Evolutionary conservation across 495 filamentous ascomycete genomes (phyloP).

Genomic region (Eremomyces bilateralis): DNA sequence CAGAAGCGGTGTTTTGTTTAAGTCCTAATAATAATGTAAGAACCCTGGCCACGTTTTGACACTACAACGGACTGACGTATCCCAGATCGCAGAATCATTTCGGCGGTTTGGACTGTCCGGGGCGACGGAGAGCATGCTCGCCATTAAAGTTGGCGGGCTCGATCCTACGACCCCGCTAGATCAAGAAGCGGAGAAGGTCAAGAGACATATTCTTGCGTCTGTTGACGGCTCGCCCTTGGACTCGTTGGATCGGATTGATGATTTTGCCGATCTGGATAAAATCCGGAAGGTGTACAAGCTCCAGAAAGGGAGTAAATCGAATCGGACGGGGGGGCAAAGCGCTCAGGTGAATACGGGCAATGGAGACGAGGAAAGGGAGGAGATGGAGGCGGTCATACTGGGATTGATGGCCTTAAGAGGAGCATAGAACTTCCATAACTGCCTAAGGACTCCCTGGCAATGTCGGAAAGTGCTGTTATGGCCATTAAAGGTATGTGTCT

Average conservation of each 20-base stretch:
- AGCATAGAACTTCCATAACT: too few relatives aligned
- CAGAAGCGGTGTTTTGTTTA: conserved; percentile 71
- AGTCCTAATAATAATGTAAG: conserved; percentile 68
- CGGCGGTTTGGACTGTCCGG: conserved; percentile 63
- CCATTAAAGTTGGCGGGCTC: conserved; percentile 47
- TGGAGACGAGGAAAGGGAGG: conserved; percentile 10
- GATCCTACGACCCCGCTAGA: too few relatives aligned
- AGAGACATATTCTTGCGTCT: conserved; percentile 35
- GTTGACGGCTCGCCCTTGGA: conserved; percentile 39
- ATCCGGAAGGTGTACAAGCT: conserved; percentile 74
- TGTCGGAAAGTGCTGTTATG: too few relatives aligned
- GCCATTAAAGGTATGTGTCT: too few relatives aligned
- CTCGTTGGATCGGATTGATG: conserved; percentile 39
- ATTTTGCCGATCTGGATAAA: conserved; percentile 39
- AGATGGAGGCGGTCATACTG: conserved; percentile 18
- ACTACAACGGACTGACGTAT: conserved; percentile 6
- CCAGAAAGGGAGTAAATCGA: conserved; percentile 1
- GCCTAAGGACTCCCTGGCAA: too few relatives aligned
- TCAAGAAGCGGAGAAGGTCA: conserved; percentile 23
- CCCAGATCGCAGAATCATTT: conserved; percentile 78
- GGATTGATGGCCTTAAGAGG: conserved; percentile 21
- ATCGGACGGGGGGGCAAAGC: conserved; percentile 3
- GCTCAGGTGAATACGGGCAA: too few relatives aligned
- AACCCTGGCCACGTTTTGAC: background rate
- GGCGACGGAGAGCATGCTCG: conserved; percentile 43